Base-by-base conservation (phyloP, 768 basidiomycete species). In the Ephemerocybe angulata region DNA sequence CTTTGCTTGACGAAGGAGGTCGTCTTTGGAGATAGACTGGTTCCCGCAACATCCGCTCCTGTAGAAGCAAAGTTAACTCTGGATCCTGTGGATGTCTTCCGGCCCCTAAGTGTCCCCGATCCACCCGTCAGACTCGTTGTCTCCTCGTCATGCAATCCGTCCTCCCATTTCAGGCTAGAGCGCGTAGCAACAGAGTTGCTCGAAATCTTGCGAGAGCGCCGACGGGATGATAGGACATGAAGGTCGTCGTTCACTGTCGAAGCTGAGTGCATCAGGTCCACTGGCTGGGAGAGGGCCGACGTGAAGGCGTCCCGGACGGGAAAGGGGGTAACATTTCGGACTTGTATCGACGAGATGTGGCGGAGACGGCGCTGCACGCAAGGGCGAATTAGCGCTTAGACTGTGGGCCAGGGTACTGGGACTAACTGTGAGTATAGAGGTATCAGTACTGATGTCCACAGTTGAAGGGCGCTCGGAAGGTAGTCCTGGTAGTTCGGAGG, bases 301-400 rank as follows among this genome's bases (percentile, higher is more conserved):
- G 90, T 84, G 58, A 90, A 77, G 5, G 85, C 78, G 67, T 93
- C 90, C 31, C 90, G 84, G 50, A 82, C 82, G 30, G 90, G 90
- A 66, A 90, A 92, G 1, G 88, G 88, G n/a, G 90, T 88, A 33
- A 93, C 73, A 65, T 93, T 93, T 58, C 84, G 82, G 60, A 93
- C 76, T 71, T 90, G 87, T 47, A 93, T 73, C 40, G 82, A 76
- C 54, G 81, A 77, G 55, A 92, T 77, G 71, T 92, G 88, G 60
- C 89, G 82, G 58, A 90, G 75, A 40, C 87, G 85, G 63, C 82
- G 82, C 82, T 89, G 68, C 35, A 64, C 43, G 10, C 43, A 3
- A 40, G 51, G 58, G 55, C n/a, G n/a, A n/a, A n/a, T 28, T 50
- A 50, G 35, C 49, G 41, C 48, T 31, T n/a, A 51, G 28, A 24